These are phyloP conservation scores for Agroathelia rolfsii DNA, from an alignment of 1,284 basidiomycete species.

Conservation along the genomic window DNA sequence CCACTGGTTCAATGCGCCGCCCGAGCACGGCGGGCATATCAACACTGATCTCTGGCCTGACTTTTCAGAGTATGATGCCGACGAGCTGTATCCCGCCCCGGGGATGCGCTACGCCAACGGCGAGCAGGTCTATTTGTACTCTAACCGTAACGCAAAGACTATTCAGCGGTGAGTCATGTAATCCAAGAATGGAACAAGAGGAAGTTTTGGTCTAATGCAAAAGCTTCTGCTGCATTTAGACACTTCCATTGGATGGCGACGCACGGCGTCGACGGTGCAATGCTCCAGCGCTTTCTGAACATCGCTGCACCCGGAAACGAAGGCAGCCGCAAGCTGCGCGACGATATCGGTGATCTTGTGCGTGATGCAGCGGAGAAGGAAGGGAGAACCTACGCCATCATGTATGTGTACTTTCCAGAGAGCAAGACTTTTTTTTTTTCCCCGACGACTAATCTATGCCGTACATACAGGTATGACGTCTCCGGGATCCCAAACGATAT, in stretches of 20 bases:
- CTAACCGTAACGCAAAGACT: slow-evolving; percentile 62
- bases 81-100: slow-evolving; percentile 60
- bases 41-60: slow-evolving; percentile 72
- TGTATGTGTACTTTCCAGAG: slow-evolving; percentile 52
- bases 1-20: slow-evolving; percentile 65
- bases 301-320: slow-evolving; percentile 40
- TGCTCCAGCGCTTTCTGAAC: slow-evolving; percentile 66
- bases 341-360: slow-evolving; percentile 63
- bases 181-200: too few relatives aligned
- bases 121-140: slow-evolving; percentile 58
- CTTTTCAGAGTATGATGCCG: slow-evolving; percentile 52
- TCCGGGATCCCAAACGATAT: slow-evolving; percentile 53
- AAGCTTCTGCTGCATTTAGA: slow-evolving; percentile 20
- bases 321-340: slow-evolving; percentile 48
- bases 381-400: slow-evolving; percentile 68
- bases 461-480: slow-evolving; percentile 57
- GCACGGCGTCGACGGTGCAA: slow-evolving; percentile 67
- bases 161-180: slow-evolving; percentile 37
- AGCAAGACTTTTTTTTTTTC: slow-evolving; percentile 5
- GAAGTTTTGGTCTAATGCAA: too few relatives aligned
- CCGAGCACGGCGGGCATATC: slow-evolving; percentile 54
- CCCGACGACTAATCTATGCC: slow-evolving; percentile 8
- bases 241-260: slow-evolving; percentile 79
- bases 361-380: slow-evolving; percentile 65
- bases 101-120: slow-evolving; percentile 47